Percentiles rank a stretch among this genome's conserved stretches.
phyloP scores from a whole-genome alignment of 2,329 filamentous ascomycete species.

The Xylogone sp. region DNA sequence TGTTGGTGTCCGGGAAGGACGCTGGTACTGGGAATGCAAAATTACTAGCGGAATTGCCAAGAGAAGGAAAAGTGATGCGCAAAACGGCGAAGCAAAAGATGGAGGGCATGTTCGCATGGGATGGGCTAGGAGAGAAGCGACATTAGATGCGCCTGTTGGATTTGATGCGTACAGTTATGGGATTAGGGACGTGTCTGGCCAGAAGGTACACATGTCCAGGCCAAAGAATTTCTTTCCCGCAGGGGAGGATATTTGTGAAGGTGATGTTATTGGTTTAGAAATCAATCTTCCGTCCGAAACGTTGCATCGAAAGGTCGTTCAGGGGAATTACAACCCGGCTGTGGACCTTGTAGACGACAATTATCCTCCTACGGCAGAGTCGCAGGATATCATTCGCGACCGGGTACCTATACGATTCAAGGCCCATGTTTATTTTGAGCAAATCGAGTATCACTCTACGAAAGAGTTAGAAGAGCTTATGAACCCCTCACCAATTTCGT shows the following conservation, averaged over 20 bases:
- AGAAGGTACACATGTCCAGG: constrained; percentile 89
- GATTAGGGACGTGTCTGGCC: constrained; percentile 82
- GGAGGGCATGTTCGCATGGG: constrained; percentile 74
- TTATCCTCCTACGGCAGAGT: constrained; percentile 47
- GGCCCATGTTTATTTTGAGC: constrained; percentile 89
- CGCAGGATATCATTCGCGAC: constrained; percentile 84
- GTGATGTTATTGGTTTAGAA: constrained; percentile 91
- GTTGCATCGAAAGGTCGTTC: constrained; percentile 83
- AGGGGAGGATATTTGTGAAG: constrained; percentile 76
- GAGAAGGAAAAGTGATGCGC: constrained; percentile 16
- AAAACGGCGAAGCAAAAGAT: constrained; percentile 13
- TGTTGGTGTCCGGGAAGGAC: constrained; percentile 81
- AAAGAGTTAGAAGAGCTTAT: constrained; percentile 86
- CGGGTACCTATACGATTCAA: constrained; percentile 94
- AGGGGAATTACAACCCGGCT: constrained; percentile 82
- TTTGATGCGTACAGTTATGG: constrained; percentile 94
- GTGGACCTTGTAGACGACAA: constrained; percentile 64
- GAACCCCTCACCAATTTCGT: constrained; percentile 57
- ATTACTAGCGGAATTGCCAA: constrained; percentile 71
- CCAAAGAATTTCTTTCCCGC: constrained; percentile 85
- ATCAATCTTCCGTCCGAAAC: constrained; percentile 84
- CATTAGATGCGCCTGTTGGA: constrained; percentile 77
- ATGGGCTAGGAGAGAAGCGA: constrained; percentile 77
- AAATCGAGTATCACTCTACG: constrained; percentile 80
- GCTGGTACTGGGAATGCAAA: constrained; percentile 92